Base-by-base conservation (phyloP, 345 rosid species). In the Gossypium arboreum region DNA sequence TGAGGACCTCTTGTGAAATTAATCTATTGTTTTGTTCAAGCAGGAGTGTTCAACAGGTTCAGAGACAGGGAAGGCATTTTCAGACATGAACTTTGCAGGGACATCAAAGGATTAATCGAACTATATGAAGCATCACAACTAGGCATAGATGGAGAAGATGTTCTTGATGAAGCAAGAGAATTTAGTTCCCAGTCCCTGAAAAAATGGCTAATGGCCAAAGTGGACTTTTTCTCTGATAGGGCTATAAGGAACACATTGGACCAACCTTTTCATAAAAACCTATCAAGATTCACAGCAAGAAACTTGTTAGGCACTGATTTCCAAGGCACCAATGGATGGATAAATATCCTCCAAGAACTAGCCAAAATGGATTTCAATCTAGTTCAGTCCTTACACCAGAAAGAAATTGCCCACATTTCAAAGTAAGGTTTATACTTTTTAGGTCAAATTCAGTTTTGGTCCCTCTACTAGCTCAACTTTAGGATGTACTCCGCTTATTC, bases 71-170 rank as follows among this genome's bases (percentile, higher is more conserved):
- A 77, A n/a, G 84, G 83, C 18, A 73, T 69, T 13, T 77, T 85
- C 27, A 16, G 66, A 9, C 12, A 48, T 12, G 56, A 69, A 16
- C 41, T 57, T 25, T 12, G 57, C 11, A 67, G 64, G 51, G 84
- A 84, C 76, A 60, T 85, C 8, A 67, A 67, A 72, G 88, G 86
- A 34, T 22, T 89, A 64, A 74, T 80, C 67, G 82, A 76, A 41
- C 61, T 88, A 68, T 85, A 71, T 25, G 91, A 89, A 81, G 97
- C 97, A 71, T 81, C 90, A 13, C 85, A 84, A 24, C 78, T 89
- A 12, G 70, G 86, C 56, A 63, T 78, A 11, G 79, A 69, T n/a
- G 93, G 85, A 7, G 96, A 89, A 83, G 79, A 83, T 67, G 59
- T 41, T 29, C 86, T 86, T 11, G 87, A 84, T 24, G 81, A 81